Evolutionary conservation across 257 asterid species (phyloP).

Genomic region (Rubia yunnanensis): DNA sequence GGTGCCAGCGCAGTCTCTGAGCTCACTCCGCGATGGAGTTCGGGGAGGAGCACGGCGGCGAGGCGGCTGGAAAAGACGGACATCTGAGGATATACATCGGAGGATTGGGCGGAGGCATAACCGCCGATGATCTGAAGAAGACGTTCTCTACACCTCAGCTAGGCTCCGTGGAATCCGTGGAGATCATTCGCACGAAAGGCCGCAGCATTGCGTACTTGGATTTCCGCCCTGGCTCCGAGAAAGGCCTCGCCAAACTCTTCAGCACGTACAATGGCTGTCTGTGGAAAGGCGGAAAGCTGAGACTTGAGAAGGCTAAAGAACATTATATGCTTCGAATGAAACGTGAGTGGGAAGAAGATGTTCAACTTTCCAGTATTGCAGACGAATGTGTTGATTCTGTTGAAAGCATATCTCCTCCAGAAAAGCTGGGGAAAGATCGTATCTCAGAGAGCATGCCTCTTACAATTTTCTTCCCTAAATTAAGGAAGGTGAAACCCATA

Average conservation of each 20-base stretch:
- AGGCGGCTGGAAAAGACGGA: neutral
- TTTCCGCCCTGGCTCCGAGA: conserved; percentile 68
- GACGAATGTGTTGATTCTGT: conserved; percentile 19
- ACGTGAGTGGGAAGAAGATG: conserved; percentile 78
- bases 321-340: conserved; percentile 44
- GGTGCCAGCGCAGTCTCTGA: neutral
- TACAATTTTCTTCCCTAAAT: conserved; percentile 59
- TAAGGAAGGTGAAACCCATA: conserved; percentile 65
- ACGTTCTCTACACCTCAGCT: conserved; percentile 66
- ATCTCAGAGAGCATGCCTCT: conserved; percentile 50
- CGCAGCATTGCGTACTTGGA: conserved; percentile 87
- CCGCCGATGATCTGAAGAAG: conserved; percentile 52
- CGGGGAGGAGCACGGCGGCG: neutral
- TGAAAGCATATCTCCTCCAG: conserved; percentile 25
- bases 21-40: conserved; percentile 10
- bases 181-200: conserved; percentile 65
- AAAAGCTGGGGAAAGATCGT: conserved; percentile 26
- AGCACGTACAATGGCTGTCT: conserved; percentile 88
- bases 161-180: conserved; percentile 63
- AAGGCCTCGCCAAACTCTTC: conserved; percentile 78
- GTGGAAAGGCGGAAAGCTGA: conserved; percentile 93
- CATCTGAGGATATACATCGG: conserved; percentile 56
- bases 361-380: conserved; percentile 31
- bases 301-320: conserved; percentile 87
- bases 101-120: conserved; percentile 64